A percentile compares a stretch with the other conserved stretches of the same genome.
Evolutionary conservation across 495 filamentous ascomycete genomes (phyloP).

Genomic region (Tuber umbilicatum): DNA sequence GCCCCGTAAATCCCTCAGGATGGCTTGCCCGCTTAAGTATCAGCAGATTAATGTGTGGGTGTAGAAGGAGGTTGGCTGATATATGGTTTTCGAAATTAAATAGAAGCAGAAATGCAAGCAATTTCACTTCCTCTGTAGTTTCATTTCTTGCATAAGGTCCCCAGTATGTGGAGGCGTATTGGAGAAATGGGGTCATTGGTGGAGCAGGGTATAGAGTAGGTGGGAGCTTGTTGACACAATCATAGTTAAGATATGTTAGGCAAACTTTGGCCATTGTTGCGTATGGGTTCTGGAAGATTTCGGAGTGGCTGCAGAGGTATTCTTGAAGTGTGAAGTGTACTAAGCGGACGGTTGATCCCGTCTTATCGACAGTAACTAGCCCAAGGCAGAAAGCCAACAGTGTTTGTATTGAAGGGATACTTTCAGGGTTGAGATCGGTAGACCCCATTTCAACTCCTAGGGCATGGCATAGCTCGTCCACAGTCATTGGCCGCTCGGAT

Average conservation of each 20-base stretch:
- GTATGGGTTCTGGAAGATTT: background rate
- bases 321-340: background rate
- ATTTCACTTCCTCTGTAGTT: background rate
- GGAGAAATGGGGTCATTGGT: background rate
- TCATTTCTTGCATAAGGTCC: background rate
- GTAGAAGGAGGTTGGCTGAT: background rate
- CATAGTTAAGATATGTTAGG: background rate
- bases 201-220: background rate
- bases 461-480: background rate
- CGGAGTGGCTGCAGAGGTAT: background rate
- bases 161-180: background rate
- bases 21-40: accelerated
- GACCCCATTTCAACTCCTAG: background rate
- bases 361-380: background rate
- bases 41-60: accelerated
- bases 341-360: background rate
- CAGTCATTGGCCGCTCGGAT: background rate
- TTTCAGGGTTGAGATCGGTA: background rate
- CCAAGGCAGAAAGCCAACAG: background rate
- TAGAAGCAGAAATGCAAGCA: background rate
- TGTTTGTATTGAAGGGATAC: background rate
- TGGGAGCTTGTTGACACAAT: background rate
- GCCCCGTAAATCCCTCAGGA: background rate
- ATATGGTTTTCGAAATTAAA: background rate
- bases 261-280: background rate